These are phyloP conservation scores for Anthracocystis panici-leucophaei DNA, from an alignment of 1,284 basidiomycete genomes.

Conservation along the genomic window DNA sequence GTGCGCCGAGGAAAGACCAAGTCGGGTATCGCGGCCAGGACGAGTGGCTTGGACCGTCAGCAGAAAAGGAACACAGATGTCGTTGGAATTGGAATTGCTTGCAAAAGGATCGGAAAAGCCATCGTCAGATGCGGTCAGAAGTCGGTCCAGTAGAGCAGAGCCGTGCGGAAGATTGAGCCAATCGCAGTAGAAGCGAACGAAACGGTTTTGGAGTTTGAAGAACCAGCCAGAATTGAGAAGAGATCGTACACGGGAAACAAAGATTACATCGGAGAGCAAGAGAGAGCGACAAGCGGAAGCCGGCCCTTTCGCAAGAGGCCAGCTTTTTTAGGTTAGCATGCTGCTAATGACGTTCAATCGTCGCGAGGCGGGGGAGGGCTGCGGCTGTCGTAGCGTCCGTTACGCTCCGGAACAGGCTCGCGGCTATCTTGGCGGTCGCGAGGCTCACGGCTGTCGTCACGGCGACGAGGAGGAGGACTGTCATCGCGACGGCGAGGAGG, in stretches of 20 bases:
- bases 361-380: conserved; percentile 53
- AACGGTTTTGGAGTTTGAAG: conserved; percentile 13
- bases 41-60: conserved; percentile 5
- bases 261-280: conserved; percentile 23
- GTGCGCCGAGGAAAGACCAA: conserved; percentile 2
- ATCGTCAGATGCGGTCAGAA: conserved; percentile 8
- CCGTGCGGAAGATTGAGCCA: conserved; percentile 4
- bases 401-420: conserved; percentile 49
- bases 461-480: conserved; percentile 45
- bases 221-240: conserved; percentile 17
- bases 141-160: conserved; percentile 1
- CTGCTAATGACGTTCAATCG: conserved; percentile 16
- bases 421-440: conserved; percentile 17
- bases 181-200: not conserved
- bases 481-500: conserved; percentile 49
- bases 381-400: conserved; percentile 56
- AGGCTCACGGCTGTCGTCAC: conserved; percentile 58
- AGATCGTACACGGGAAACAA: conserved; percentile 15
- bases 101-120: conserved; percentile 7
- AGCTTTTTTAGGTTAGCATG: not conserved
- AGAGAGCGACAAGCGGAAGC: not conserved
- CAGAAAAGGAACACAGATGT: conserved; percentile 2
- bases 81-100: conserved; percentile 27
- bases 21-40: conserved; percentile 7
- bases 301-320: too few relatives aligned